These are phyloP conservation scores for Guillardia theta DNA, from an alignment of 78 protist species.

Conservation along the genomic window DNA sequence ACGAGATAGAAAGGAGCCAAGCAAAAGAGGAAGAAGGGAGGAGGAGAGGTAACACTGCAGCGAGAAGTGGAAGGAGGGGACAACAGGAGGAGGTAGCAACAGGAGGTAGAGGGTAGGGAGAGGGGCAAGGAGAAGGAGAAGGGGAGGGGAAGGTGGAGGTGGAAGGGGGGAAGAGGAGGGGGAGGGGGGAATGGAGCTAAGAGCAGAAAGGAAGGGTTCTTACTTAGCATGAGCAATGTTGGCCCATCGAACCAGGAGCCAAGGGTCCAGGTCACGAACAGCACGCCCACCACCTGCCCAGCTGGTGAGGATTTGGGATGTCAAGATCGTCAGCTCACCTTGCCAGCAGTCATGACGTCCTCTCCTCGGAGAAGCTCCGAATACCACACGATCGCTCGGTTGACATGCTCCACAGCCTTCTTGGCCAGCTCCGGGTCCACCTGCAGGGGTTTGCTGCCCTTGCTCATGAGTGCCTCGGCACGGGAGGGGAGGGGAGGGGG, in stretches of 20 bases:
- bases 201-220: no score
- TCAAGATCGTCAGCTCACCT: neutral
- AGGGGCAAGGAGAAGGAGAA: no score
- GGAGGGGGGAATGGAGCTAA: neutral
- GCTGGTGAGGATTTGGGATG: neutral
- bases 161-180: neutral
- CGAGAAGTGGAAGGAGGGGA: no score
- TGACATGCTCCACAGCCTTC: neutral
- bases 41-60: no score
- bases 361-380: neutral
- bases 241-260: neutral
- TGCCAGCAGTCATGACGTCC: neutral
- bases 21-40: no score
- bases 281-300: neutral
- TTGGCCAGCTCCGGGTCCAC: neutral
- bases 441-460: neutral
- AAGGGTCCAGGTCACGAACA: neutral
- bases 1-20: no score
- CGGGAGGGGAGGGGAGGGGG: no score
- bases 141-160: no score
- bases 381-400: neutral
- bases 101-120: no score
- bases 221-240: neutral
- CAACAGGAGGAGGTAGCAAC: no score
- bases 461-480: no score